Evolutionary conservation across 164 flowering plant genomes (phyloP), one percentile per base, ranked within the genome.

Genomic region (Tetracentron sinense): DNA sequence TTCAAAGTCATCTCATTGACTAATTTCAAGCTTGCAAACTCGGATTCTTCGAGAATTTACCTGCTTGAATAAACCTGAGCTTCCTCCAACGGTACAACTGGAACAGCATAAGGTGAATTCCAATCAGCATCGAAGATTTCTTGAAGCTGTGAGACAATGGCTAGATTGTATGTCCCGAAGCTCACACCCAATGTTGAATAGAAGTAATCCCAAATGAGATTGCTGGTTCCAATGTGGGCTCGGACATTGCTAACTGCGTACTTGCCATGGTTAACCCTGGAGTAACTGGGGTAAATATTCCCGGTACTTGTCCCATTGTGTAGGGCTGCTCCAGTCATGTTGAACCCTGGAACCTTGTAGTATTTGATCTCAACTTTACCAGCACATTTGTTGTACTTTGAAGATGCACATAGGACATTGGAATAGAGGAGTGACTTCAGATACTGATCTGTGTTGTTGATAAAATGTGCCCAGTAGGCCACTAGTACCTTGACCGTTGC

Each of bases 201-300:
- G 73, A 90, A 93, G 72, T 93, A 93, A 69, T 93, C 98, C 98
- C 98, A 93, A 22, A 89, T 42, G 16, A 93, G 90, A 68, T 93
- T 93, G 77, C 96, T 93, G n/a, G 97, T 93, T 48, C 94, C 88
- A 28, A 93, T 86, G 71, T 93, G 97, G 1, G 95, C 97, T 54
- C 96, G 69, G 1, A 79, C 79, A 60, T 89, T 85, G 56, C 96
- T 90, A 12, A 90, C 98, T 46, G 91, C 92, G 61, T 86, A 93
- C 60, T 93, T 93, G 21, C 92, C 97, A 66, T 93, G 98, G 77
- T 93, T 90, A 26, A 90, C 97, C 58, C 98, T 80, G 19, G 95
- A 69, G 67, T 59, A 90, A 35, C 77, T 88, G 0, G 97, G 98
- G 61, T 89, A 93, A 8, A 77, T 54, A 56, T 90, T 87, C 57